A percentile compares a stretch with the other conserved stretches of the same genome.
These are phyloP conservation scores for Naganishia albida DNA, from an alignment of 1,284 basidiomycete species.

Conservation along the genomic window DNA sequence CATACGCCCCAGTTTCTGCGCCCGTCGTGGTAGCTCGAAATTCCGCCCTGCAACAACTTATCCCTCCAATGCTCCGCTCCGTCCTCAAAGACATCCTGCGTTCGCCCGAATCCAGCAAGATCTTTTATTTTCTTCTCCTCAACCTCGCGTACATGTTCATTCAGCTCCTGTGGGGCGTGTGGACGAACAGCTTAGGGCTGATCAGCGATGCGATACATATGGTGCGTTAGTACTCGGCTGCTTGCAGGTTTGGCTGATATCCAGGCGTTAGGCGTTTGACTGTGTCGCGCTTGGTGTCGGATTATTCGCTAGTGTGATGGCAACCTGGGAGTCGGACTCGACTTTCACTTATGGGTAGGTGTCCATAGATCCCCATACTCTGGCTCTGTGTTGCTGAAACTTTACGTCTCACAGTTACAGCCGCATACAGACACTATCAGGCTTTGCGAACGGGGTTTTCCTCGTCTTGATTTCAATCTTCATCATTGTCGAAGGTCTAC, in stretches of 20 bases:
- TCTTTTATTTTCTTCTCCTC: conserved; percentile 94
- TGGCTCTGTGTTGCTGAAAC: neutral
- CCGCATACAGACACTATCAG: conserved; percentile 97
- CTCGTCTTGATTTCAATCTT: conserved; percentile 95
- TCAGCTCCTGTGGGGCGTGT: conserved; percentile 92
- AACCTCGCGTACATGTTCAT: conserved; percentile 96
- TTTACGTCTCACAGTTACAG: conserved; percentile 65
- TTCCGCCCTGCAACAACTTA: conserved; percentile 19
- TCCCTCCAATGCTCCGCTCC: conserved; percentile 10
- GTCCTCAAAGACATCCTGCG: conserved; percentile 26
- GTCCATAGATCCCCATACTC: neutral
- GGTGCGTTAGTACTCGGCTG: conserved; percentile 48
- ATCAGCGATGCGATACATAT: conserved; percentile 99
- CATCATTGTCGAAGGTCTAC: conserved; percentile 96
- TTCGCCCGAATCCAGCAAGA: conserved; percentile 75
- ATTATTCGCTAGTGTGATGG: conserved; percentile 94
- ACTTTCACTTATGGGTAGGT: conserved; percentile 89
- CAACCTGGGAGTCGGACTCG: conserved; percentile 93
- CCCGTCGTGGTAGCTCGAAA: neutral
- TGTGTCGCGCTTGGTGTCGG: conserved; percentile 97
- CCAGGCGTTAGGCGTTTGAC: conserved; percentile 70
- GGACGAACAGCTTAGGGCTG: conserved; percentile 94
- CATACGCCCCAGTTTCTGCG: neutral
- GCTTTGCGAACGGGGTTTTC: conserved; percentile 96
- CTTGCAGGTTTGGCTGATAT: too few relatives aligned